Evolutionary conservation across 495 filamentous ascomycete species (phyloP), one percentile per base, ranked within the genome.

Genomic region (Aspergillus diversus): DNA sequence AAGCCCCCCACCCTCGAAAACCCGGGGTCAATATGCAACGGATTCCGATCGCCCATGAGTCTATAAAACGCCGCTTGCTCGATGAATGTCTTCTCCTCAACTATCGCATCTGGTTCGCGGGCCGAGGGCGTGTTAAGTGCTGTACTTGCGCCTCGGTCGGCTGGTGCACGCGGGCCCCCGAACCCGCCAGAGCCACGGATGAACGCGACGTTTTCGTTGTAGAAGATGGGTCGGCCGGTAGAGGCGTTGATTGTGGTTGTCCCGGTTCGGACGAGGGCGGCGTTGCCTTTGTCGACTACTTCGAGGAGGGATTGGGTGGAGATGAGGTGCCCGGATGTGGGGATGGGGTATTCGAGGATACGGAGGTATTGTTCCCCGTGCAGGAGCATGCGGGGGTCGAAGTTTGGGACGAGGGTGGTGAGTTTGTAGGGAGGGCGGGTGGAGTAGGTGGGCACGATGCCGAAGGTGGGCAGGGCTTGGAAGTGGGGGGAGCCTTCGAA

Each of bases 341-440:
- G 95, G 75, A 99, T 92, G 47, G 95, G 95, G 80, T 86, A 97
- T 76, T 93, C 90, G 72, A 88, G 89, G 73, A 99, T 85, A 75
- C 97, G 93, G 63, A 98, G 91, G 83, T 93, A 99, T 79, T 99
- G 95, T 80, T 99, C 95, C 69, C 95, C 95, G 82, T 99, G 95
- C n/a, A 99, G 88, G 49, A 99, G 87, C 93, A 97, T 97, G 94
- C 97, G 98, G 64, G 93, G 93, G 7, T 84, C 90, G 84, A 96
- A 99, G 80, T 97, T 93, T 69, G 92, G 91, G 35, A 98, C 87
- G 61, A 99, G 79, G 32, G 96, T 90, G 64, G 88, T 83, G 63
- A 93, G 79, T 79, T 79, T 86, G 82, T 88, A 99, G 57, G 95
- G 91, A 53, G 84, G 80, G 63, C 86, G 81, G 66, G 92, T 87